These are phyloP conservation scores for Ceratobasidium sp. DNA, from an alignment of 1,284 basidiomycete genomes.

Conservation along the genomic window DNA sequence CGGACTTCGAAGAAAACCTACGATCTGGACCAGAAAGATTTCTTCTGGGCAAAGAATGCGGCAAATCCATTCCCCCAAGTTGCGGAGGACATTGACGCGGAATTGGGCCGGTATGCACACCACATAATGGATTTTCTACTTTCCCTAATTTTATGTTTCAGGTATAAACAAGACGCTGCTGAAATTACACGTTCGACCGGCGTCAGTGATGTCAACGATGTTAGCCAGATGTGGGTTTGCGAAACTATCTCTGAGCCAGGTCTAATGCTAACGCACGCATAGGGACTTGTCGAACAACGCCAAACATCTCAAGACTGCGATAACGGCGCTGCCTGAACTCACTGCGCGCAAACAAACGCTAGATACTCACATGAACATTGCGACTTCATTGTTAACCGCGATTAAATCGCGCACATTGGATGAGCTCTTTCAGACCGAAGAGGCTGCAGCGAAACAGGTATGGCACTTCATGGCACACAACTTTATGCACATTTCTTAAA, in stretches of 20 bases:
- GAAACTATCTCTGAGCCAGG: constrained; percentile 36
- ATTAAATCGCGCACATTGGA: constrained; percentile 96
- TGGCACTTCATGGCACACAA: constrained; percentile 16
- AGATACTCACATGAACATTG: constrained; percentile 99
- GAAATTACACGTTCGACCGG: constrained; percentile 97
- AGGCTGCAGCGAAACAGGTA: constrained; percentile 85
- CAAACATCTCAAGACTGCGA: constrained; percentile 94
- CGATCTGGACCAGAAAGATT: constrained; percentile 97
- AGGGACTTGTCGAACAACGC: constrained; percentile 96
- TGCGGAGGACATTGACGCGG: constrained; percentile 94
- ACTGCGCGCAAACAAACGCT: constrained; percentile 96
- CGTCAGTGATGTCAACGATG: constrained; percentile 94
- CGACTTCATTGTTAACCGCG: constrained; percentile 92
- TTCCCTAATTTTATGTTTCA: constrained; percentile 29
- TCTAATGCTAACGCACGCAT: constrained; percentile 6
- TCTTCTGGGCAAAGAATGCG: constrained; percentile 98
- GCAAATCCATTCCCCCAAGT: constrained; percentile 98
- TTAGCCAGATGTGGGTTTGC: constrained; percentile 81
- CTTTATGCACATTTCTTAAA: not conserved
- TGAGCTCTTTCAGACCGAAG: constrained; percentile 96
- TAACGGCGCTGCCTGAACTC: constrained; percentile 97
- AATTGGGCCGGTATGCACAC: constrained; percentile 70
- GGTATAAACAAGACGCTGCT: constrained; percentile 94
- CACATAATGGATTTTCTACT: not conserved
- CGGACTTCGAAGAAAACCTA: constrained; percentile 84